Conservation (phyloP, 805 yeast genomes). For the Pichia manshurica region DNA sequence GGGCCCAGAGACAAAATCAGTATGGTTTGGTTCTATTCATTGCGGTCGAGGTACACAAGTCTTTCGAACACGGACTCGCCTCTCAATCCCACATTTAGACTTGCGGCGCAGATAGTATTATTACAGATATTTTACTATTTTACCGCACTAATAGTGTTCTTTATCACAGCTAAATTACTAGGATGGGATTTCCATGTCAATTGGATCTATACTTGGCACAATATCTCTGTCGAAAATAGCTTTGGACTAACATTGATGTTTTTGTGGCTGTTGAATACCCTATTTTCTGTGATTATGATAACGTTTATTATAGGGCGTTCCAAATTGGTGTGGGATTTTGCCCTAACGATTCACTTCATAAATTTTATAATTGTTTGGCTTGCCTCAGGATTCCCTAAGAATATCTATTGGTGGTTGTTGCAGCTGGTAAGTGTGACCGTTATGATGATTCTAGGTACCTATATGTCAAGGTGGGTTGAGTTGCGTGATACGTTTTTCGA, state of each 20-base stretch:
- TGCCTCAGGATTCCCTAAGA: conserved; percentile 62
- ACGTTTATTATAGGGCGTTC: conserved; percentile 87
- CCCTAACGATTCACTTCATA: conserved; percentile 83
- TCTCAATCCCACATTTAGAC: neutral
- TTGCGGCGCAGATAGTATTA: conserved; percentile 57
- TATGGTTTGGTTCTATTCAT: neutral
- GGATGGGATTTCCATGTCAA: conserved; percentile 64
- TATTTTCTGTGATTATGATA: conserved; percentile 77
- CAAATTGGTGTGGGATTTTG: conserved; percentile 94
- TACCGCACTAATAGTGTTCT: conserved; percentile 63
- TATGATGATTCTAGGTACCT: conserved; percentile 77
- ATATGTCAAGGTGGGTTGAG: conserved; percentile 89
- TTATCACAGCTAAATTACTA: conserved; percentile 55
- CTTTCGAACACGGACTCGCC: neutral
- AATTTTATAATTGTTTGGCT: conserved; percentile 66
- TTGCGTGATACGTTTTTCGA: conserved; percentile 85
- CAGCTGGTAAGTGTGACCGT: conserved; percentile 64
- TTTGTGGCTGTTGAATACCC: conserved; percentile 78
- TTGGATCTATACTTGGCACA: conserved; percentile 80
- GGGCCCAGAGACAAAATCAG: neutral
- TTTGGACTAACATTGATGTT: conserved; percentile 69
- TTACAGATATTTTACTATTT: conserved; percentile 75
- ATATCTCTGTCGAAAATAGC: conserved; percentile 66
- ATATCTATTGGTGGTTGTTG: conserved; percentile 77
- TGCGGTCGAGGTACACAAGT: neutral